Evolutionary conservation across 192 early-diverging fungal species (phyloP), one percentile per base, ranked within the genome.

Genomic region (Gaertneriomyces sp.): DNA sequence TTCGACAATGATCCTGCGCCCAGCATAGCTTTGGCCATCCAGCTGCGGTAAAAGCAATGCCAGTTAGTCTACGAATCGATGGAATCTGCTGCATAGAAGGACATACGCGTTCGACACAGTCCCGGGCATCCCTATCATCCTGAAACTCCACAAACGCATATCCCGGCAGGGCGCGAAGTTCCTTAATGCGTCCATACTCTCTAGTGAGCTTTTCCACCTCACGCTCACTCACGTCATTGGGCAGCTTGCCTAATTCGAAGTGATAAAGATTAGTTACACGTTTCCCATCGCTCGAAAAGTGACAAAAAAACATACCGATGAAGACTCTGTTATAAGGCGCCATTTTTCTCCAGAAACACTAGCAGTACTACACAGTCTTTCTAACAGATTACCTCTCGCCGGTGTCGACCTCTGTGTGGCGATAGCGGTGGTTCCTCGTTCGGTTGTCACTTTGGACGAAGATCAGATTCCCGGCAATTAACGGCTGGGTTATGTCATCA

Each of bases 81-180:
- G 2, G 25, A 33, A 33, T 33, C 1, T 33, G 25, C 25, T 33
- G 1, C 25, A 2, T 33, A 33, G 25, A 33, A 33, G 25, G 25
- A 33, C 25, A 33, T 33, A 91, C 82, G 58, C 90, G 85, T 50
- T 92, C 83, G 58, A 98, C 89, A 33, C 89, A 92, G 80, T 95
- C 92, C 52, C 90, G 81, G 52, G 94, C 94, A 79, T 98, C 95
- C 57, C 88, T 80, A 17, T 76, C 74, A 72, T 93, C 88, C 52
- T 86, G 86, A 70, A 92, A 96, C 79, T 98, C 95, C 42, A 97
- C 91, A 81, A 97, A 97, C 33, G 90, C 93, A 77, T 93, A 97
- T 19, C 94, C 93, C 39, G 82, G 80, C 70, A 90, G 82, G 63
- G 91, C 70, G 60, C 88, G 89, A 45, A 93, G 86, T 70, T 94